A percentile compares a stretch with the other conserved stretches of the same genome.
Conservation (phyloP, 1,139 yeast species). For the Scheffersomyces cryptocercus region DNA sequence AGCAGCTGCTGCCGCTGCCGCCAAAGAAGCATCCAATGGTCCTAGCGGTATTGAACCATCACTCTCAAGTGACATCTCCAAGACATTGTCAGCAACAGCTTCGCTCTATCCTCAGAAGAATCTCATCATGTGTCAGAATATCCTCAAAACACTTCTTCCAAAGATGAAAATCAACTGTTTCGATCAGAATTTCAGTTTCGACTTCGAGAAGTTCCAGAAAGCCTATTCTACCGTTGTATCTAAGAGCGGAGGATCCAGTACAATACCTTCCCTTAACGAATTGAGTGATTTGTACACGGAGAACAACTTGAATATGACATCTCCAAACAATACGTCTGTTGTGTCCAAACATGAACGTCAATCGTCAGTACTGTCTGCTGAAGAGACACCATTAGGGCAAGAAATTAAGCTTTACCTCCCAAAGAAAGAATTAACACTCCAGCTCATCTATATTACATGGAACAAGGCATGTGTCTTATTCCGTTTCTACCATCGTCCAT, state of each 20-base stretch:
- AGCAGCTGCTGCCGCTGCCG: conserved; percentile 10
- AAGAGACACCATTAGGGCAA: conserved; percentile 21
- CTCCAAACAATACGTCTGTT: conserved; percentile 13
- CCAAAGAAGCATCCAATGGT: conserved; percentile 6
- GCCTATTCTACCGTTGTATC: conserved; percentile 23
- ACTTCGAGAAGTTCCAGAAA: conserved; percentile 35
- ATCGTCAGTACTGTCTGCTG: conserved; percentile 19
- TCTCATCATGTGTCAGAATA: conserved; percentile 14
- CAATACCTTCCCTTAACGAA: conserved; percentile 14
- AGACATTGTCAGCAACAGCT: not conserved
- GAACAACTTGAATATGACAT: conserved; percentile 13
- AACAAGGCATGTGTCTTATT: conserved; percentile 81
- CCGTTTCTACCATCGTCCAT: conserved; percentile 83
- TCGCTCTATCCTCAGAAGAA: not conserved
- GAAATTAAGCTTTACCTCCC: conserved; percentile 75
- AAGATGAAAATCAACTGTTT: conserved; percentile 41
- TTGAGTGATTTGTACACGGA: conserved; percentile 25
- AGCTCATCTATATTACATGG: conserved; percentile 78
- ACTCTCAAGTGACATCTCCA: conserved; percentile 2
- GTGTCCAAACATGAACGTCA: conserved; percentile 12
- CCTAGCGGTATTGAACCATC: conserved; percentile 3
- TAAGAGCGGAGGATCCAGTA: conserved; percentile 12
- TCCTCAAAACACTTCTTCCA: conserved; percentile 47
- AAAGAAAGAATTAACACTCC: conserved; percentile 68
- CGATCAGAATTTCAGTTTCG: conserved; percentile 33